A percentile compares a stretch with the other conserved stretches of the same genome.
phyloP scores from a whole-genome alignment of 164 flowering plant genomes.

The Magnolia sinica region DNA sequence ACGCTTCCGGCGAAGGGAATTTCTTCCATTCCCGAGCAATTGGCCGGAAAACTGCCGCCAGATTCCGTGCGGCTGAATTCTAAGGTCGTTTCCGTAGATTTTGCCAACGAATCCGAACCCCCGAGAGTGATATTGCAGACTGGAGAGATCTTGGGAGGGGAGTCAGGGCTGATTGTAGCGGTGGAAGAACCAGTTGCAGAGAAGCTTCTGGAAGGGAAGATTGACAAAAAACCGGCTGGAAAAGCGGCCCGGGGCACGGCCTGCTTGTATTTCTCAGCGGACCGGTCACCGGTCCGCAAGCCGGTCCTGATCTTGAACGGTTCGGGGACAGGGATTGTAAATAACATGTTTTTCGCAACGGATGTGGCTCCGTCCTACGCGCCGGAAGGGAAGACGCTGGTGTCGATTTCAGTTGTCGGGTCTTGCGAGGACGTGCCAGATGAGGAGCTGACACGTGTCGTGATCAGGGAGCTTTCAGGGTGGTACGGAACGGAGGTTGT shows the following conservation, averaged over 20 bases:
- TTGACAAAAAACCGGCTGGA: constrained; percentile 2
- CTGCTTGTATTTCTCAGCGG: constrained; percentile 69
- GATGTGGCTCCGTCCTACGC: constrained; percentile 81
- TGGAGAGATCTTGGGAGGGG: constrained; percentile 51
- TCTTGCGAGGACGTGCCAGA: constrained; percentile 45
- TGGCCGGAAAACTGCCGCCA: constrained; percentile 54
- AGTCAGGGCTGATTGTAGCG: constrained; percentile 69
- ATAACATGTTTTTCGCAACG: constrained; percentile 89
- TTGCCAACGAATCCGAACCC: constrained; percentile 2
- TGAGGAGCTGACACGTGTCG: constrained; percentile 53
- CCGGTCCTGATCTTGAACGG: constrained; percentile 80
- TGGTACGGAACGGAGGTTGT: constrained; percentile 66
- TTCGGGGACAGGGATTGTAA: constrained; percentile 75
- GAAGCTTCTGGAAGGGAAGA: constrained; percentile 49
- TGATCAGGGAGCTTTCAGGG: constrained; percentile 55
- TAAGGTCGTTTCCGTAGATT: constrained; percentile 43
- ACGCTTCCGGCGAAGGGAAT: constrained; percentile 83
- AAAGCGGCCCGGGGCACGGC: constrained; percentile 69
- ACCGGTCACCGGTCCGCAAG: constrained; percentile 50
- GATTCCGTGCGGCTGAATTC: constrained; percentile 56
- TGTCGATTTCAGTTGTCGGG: constrained; percentile 80
- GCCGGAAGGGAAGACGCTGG: constrained; percentile 79
- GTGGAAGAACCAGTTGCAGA: constrained; percentile 70
- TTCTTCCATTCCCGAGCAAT: constrained; percentile 67
- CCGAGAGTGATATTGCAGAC: constrained; percentile 40